These are phyloP conservation scores for Fulvia fulva DNA, from an alignment of 2,329 filamentous ascomycete genomes.

Conservation along the genomic window DNA sequence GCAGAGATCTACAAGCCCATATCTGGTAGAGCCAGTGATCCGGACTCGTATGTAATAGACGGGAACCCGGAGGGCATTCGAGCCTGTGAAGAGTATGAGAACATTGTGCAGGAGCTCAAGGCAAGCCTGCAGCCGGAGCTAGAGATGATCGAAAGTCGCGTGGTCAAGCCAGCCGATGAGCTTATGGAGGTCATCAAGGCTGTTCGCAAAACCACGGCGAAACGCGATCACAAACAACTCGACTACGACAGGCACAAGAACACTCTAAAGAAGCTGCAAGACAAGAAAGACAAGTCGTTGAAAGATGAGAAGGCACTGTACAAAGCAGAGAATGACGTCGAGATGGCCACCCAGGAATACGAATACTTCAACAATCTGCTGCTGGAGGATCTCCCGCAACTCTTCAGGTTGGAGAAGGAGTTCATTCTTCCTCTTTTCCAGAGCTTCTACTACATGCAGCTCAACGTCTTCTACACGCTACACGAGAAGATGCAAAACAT, in stretches of 20 bases:
- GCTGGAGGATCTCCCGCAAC: slow-evolving; percentile 89
- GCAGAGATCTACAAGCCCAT: slow-evolving; percentile 98
- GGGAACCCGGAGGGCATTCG: slow-evolving; percentile 90
- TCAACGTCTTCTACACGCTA: slow-evolving; percentile 97
- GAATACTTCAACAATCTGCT: slow-evolving; percentile 97
- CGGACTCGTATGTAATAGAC: slow-evolving; percentile 73
- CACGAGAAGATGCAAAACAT: slow-evolving; percentile 97
- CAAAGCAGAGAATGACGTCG: slow-evolving; percentile 88
- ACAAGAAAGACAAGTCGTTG: slow-evolving; percentile 92
- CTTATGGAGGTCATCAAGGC: slow-evolving; percentile 92
- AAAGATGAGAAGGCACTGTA: slow-evolving; percentile 98
- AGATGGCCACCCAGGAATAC: slow-evolving; percentile 89
- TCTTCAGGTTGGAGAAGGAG: slow-evolving; percentile 84
- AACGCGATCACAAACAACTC: slow-evolving; percentile 95
- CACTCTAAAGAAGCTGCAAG: slow-evolving; percentile 86
- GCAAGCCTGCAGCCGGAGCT: slow-evolving; percentile 84
- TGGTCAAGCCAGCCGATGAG: slow-evolving; percentile 90
- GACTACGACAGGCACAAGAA: slow-evolving; percentile 88
- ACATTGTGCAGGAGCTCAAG: slow-evolving; percentile 83
- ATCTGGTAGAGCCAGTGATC: slow-evolving; percentile 90
- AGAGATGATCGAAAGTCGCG: slow-evolving; percentile 91
- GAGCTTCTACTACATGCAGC: slow-evolving; percentile 99
- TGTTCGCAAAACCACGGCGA: slow-evolving; percentile 80
- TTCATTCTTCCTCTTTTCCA: slow-evolving; percentile 98
- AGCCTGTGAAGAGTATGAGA: slow-evolving; percentile 95